Base-by-base conservation (phyloP, 2,329 filamentous ascomycete species). In the Hymenoscyphus fraxineus region DNA sequence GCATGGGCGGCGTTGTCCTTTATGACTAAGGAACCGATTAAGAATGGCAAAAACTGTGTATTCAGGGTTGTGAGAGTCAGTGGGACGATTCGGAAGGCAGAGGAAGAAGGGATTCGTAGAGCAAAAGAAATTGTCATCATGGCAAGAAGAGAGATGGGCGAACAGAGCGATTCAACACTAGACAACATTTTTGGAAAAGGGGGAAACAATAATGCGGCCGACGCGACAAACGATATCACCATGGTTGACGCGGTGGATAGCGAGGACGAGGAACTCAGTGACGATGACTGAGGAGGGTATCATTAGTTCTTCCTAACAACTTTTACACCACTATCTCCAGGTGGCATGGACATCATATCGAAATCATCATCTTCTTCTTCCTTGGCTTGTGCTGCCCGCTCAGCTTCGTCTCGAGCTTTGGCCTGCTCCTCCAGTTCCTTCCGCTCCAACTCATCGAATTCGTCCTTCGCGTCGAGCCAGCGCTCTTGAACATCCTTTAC, bases 401-500 rank as follows among this genome's bases (percentile, higher is more conserved):
- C 75, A 38, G 76, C 76, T 41, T 76, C 72, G 59, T 80, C 75
- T 60, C 77, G 78, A 62, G 78, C 77, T 71, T 84, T 87, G 40
- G 85, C 86, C 77, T 96, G 90, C 71, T 90, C 88, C 73, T 93
- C 91, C 80, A 88, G 87, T 62, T 89, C 85, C 73, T 86, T 85
- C 65, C 83, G 81, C 80, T 98, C 95, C 66, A 87, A 79, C 70
- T 89, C 88, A 76, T 99, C 95, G 73, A 92, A 92, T 69, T 90
- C 92, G 16, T 93, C 93, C 75, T 93, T 95, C 51, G 88, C 83
- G 78, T 98, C 94, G 39, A 99, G 80, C 95, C 95, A 99, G 66
- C 95, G 84, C 79, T 99, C 95, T 78, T 99, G 95, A 68, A 98
- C 88, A 77, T 99, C 94, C 65, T 89, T 82, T 10, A 93, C 87